phyloP scores from a whole-genome alignment of 2,329 filamentous ascomycete species.

The Fusarium siculi region DNA sequence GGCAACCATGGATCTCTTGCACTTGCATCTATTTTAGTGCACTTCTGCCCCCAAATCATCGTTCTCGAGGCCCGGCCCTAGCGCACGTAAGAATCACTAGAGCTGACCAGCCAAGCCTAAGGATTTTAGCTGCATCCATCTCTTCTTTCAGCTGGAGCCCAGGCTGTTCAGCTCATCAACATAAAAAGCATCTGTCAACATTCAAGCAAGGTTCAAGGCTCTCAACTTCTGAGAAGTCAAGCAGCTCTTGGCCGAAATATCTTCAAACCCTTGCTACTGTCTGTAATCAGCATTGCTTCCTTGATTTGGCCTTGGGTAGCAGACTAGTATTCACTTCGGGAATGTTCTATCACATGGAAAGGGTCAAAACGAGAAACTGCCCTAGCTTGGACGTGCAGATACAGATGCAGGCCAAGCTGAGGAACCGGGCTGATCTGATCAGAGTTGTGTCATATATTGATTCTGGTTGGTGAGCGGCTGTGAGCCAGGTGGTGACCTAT shows the following conservation, averaged over 20 bases:
- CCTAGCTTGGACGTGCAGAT: not conserved
- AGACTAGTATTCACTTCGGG: not conserved
- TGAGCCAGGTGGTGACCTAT: not conserved
- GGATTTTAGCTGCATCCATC: constrained; percentile 11
- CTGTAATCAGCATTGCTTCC: not conserved
- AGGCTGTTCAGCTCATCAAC: not conserved
- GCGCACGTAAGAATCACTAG: constrained; percentile 12
- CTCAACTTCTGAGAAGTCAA: not conserved
- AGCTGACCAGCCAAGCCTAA: constrained; percentile 10
- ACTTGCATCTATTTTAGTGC: not conserved
- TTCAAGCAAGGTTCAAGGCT: not conserved
- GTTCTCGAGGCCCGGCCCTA: constrained; percentile 19
- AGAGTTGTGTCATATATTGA: not conserved
- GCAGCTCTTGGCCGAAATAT: not conserved
- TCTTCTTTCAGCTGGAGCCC: constrained; percentile 15
- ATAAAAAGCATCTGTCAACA: not conserved
- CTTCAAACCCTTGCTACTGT: not conserved
- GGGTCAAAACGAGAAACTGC: not conserved
- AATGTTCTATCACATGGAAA: constrained; percentile 4
- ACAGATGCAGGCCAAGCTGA: not conserved
- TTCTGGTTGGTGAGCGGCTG: not conserved
- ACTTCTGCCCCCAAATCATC: not conserved
- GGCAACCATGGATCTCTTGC: not conserved
- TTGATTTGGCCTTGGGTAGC: not conserved
- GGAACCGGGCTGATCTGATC: not conserved